Percentiles rank a stretch among this genome's conserved stretches.
Evolutionary conservation across 1,284 basidiomycete species (phyloP).

Genomic region (Acaromyces ingoldii): DNA sequence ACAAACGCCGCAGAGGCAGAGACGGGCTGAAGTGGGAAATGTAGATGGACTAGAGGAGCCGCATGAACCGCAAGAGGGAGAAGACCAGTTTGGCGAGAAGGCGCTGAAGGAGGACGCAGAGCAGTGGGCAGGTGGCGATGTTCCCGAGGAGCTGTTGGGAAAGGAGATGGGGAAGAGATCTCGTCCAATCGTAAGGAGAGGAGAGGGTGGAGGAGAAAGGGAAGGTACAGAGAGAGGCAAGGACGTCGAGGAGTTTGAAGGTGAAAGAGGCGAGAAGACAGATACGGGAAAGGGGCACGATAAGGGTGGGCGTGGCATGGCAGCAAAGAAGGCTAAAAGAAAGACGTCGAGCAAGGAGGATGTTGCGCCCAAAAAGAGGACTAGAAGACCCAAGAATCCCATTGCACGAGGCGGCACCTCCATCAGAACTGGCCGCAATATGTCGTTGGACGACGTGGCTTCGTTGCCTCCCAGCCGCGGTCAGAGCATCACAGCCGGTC

Average conservation of each 20-base stretch:
- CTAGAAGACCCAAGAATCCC: no score
- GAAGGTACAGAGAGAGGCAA: not conserved
- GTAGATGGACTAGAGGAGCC: not conserved
- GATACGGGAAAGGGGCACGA: no score
- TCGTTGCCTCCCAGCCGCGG: not conserved
- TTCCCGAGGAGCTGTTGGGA: constrained; percentile 31
- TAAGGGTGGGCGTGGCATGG: no score
- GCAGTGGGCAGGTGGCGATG: constrained; percentile 18
- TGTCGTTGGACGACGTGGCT: not conserved
- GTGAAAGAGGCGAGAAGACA: not conserved
- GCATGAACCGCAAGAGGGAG: constrained; percentile 6
- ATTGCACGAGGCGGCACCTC: no score
- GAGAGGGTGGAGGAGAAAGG: constrained; percentile 3
- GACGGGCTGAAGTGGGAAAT: not conserved
- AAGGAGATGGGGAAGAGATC: constrained; percentile 30
- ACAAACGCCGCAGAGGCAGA: not conserved
- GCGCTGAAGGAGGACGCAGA: constrained; percentile 20
- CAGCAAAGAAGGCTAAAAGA: not conserved
- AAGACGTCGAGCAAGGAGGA: not conserved
- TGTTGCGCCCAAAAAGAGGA: no score
- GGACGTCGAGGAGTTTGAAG: not conserved
- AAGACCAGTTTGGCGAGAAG: constrained; percentile 10
- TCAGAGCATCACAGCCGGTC: no score
- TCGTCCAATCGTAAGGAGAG: constrained; percentile 29
- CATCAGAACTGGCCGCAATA: not conserved